Base-by-base conservation (phyloP, 2,329 filamentous ascomycete species). In the Diaporthe eres region DNA sequence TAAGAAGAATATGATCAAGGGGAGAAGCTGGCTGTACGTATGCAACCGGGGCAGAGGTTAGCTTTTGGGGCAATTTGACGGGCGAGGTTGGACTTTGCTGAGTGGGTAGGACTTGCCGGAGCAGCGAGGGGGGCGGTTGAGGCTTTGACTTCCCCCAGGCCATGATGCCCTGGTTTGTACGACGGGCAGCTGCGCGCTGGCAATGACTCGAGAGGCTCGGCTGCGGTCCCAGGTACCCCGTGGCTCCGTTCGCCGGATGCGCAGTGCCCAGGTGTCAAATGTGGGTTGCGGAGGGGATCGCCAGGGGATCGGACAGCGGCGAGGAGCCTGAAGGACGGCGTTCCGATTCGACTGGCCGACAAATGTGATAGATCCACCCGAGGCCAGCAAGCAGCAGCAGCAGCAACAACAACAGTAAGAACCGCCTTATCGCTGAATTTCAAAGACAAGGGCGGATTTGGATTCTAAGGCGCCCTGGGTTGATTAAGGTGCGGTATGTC, bases 1-100 rank as follows among this genome's bases (percentile, higher is more conserved):
- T 77, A 87, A 75, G 81, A 94, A 86, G 77, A 93, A 88, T 80
- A 95, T 86, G 74, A 94, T 74, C 65, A 95, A 89, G 7, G 94
- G 94, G 39, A 95, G 79, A 51, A 95, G 83, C 81, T 93, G 87
- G 77, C 90, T 92, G 60, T 55, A 19, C 15, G 47, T 6, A 10
- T 31, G 44, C 28, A 44, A 15, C 6, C 12, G n/a, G 47, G 44
- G 31, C 25, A 68, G 31, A 34, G 28, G 34, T 75, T 71, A 71
- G 67, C 49, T 22, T 19, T 53, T 31, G 39, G 57, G 57, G 34
- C 34, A 55, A 34, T 44, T 25, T 17, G 58, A 51, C 42, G n/a
- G 12, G 49, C 22, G 31, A 28, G 22, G 13, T 25, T 49, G 42
- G 60, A 1, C 17, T 47, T 42, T 49, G 39, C 17, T 1, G 22